phyloP scores from a whole-genome alignment of 306 rosid species.

The Fagus sylvatica region DNA sequence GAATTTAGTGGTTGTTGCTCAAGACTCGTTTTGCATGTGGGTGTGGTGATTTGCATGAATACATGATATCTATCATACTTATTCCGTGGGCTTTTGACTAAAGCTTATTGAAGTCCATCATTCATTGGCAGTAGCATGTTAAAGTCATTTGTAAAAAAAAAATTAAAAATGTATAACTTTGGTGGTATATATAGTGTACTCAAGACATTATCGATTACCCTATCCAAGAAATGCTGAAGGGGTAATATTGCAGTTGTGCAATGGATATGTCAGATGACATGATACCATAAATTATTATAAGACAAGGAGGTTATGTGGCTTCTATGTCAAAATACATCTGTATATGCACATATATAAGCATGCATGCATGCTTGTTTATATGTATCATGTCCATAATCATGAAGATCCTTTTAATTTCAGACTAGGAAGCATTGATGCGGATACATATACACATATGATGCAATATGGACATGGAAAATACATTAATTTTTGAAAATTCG shows the following conservation, averaged over 20 bases:
- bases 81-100: background rate
- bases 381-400: too few species aligned
- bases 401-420: too few species aligned
- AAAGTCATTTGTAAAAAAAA: background rate
- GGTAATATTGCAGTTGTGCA: too few species aligned
- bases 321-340: background rate
- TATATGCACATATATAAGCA: background rate
- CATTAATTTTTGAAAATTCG: too few species aligned
- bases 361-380: background rate
- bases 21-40: background rate
- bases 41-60: background rate
- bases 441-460: too few species aligned
- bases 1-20: background rate
- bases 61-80: background rate
- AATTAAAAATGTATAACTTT: background rate
- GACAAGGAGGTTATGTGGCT: background rate
- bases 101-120: background rate
- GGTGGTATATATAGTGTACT: conserved; percentile 9
- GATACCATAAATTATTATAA: background rate
- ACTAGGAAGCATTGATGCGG: too few species aligned
- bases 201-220: background rate
- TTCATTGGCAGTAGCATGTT: background rate
- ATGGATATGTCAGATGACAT: too few species aligned
- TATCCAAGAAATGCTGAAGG: too few species aligned
- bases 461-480: too few species aligned